These are phyloP conservation scores for Pisolithus orientalis DNA, from an alignment of 768 basidiomycete genomes.

Conservation along the genomic window DNA sequence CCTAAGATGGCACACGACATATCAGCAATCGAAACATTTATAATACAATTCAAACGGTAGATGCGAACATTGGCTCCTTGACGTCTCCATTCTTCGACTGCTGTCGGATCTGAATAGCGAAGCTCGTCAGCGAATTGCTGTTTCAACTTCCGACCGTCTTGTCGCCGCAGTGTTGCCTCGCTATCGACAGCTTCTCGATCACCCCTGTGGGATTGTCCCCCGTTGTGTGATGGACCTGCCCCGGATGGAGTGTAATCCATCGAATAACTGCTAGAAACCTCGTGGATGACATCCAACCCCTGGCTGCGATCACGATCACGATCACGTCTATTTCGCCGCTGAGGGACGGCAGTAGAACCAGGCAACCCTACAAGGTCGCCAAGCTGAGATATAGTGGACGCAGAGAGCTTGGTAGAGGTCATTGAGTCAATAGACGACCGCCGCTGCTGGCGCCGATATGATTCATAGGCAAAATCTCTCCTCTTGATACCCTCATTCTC, in stretches of 20 bases:
- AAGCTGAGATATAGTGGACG: slow-evolving; percentile 28
- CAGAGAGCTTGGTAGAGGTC: slow-evolving; percentile 23
- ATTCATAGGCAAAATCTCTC: slow-evolving; percentile 21
- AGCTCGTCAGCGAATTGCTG: slow-evolving; percentile 30
- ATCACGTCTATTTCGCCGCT: slow-evolving; percentile 15
- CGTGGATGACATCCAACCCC: slow-evolving; percentile 26
- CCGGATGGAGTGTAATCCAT: slow-evolving; percentile 18
- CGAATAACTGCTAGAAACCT: slow-evolving; percentile 24
- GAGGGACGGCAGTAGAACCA: neutral
- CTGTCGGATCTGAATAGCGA: slow-evolving; percentile 28
- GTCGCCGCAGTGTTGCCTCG: slow-evolving; percentile 8
- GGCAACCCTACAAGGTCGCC: slow-evolving; percentile 25
- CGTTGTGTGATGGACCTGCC: slow-evolving; percentile 14
- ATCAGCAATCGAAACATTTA: neutral
- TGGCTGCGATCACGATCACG: slow-evolving; percentile 2
- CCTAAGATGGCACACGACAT: neutral
- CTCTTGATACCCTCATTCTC: slow-evolving; percentile 12
- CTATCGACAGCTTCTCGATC: slow-evolving; percentile 4
- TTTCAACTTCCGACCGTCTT: slow-evolving; percentile 15
- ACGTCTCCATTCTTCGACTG: slow-evolving; percentile 27
- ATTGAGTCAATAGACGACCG: slow-evolving; percentile 23
- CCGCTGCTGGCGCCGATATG: slow-evolving; percentile 15
- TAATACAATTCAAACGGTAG: neutral
- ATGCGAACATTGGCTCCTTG: slow-evolving; percentile 3
- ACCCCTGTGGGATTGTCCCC: slow-evolving; percentile 4